Evolutionary conservation across 2,329 filamentous ascomycete species (phyloP), one percentile per base, ranked within the genome.

Genomic region (Huntiella omanensis): DNA sequence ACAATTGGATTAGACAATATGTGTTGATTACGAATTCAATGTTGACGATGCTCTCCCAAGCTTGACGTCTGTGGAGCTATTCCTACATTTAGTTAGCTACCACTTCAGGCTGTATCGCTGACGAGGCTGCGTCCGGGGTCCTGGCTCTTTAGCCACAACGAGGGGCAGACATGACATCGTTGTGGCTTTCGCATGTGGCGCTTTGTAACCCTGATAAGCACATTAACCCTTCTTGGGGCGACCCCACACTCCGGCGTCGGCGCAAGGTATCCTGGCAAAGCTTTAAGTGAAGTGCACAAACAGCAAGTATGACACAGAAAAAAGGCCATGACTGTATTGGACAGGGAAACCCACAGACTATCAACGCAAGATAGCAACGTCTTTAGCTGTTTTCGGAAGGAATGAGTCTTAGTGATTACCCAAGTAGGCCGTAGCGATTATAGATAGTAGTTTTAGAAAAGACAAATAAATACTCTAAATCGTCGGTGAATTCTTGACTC

Each of bases 51-150:
- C 22, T 28, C 22, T 28, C 8, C 22, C 22, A 28, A 28, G 22
- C 22, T 28, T 28, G 22, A 28, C 22, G 22, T 28, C 22, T 28
- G 22, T 28, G 22, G 22, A 28, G 22, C 22, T 28, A 28, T 28
- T 28, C 22, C 22, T 28, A 28, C 22, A 28, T 28, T 28, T 28
- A 4, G 22, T 10, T 28, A 28, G 22, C 22, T 28, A 28, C 22
- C 22, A 28, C 6, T 28, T 28, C 22, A 28, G 22, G 22, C 22
- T 28, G 22, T 28, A 28, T 28, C 45, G 47, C 42, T 49, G 47
- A 49, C 47, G 47, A 49, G 47, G 47, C 47, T 49, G 22, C 47
- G 38, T 33, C 32, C 12, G 28, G 32, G 17, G 22, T 28, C 38
- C 3, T 33, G 40, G 33, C 37, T 36, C 41, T 41, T 32, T 7